A percentile compares a stretch with the other conserved stretches of the same genome.
These are phyloP conservation scores for Amaranthus hypochondriacus DNA, from an alignment of 148 eudicot species.

Conservation along the genomic window DNA sequence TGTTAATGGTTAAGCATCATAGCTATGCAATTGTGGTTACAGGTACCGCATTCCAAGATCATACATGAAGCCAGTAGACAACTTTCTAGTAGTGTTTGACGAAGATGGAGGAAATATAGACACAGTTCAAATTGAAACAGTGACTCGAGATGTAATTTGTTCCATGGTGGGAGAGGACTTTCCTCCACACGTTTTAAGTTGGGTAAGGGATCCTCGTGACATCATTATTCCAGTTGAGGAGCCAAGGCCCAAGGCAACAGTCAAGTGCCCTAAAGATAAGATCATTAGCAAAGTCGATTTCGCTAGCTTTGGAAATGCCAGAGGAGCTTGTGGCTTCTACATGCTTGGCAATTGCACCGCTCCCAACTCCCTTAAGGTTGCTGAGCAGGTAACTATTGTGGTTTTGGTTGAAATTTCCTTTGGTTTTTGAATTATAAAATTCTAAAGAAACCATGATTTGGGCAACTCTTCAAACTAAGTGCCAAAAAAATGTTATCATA, in stretches of 20 bases:
- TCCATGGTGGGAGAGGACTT: constrained; percentile 43
- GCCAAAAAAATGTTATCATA: no score
- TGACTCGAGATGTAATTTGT: constrained; percentile 62
- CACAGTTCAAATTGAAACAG: constrained; percentile 42
- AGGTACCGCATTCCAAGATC: constrained; percentile 91
- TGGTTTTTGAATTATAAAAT: no score
- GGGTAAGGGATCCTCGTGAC: constrained; percentile 36
- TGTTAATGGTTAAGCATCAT: not conserved
- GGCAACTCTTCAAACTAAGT: no score
- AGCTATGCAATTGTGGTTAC: not conserved
- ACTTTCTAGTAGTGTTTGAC: constrained; percentile 71
- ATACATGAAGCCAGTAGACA: constrained; percentile 58
- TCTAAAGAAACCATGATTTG: no score
- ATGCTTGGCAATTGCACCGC: constrained; percentile 38
- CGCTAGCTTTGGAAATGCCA: constrained; percentile 65
- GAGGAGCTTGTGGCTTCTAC: constrained; percentile 61
- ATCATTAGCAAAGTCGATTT: constrained; percentile 47
- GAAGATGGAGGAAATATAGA: constrained; percentile 62
- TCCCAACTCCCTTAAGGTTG: constrained; percentile 32
- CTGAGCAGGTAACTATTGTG: constrained; percentile 36
- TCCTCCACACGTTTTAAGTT: constrained; percentile 44
- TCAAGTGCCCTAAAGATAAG: constrained; percentile 45
- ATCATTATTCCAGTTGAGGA: constrained; percentile 17
- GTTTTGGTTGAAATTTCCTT: not conserved
- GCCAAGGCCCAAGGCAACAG: constrained; percentile 30